Percentiles rank a stretch among this genome's conserved stretches.
phyloP scores from a whole-genome alignment of 495 filamentous ascomycete species.

The Hypomontagnella monticulosa region DNA sequence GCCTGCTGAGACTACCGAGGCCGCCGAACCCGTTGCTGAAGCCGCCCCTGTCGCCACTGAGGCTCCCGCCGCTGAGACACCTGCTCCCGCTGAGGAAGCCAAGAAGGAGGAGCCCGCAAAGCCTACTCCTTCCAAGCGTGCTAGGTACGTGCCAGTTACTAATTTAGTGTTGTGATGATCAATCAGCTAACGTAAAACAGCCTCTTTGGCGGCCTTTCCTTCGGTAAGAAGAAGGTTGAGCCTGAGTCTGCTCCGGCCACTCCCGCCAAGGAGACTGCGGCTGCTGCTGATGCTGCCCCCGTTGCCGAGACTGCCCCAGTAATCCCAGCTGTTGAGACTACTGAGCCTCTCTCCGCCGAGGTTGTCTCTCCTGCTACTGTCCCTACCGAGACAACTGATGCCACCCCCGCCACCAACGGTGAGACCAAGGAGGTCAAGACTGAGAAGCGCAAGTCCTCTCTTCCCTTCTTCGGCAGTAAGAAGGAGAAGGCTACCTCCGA shows the following conservation, averaged over 20 bases:
- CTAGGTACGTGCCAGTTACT: slow-evolving; percentile 46
- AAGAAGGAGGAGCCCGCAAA: slow-evolving; percentile 49
- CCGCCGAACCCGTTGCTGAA: slow-evolving; percentile 42
- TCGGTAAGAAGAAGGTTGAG: slow-evolving; percentile 62
- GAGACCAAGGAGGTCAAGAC: slow-evolving; percentile 63
- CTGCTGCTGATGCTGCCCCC: slow-evolving; percentile 52
- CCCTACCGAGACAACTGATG: slow-evolving; percentile 55
- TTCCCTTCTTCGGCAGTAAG: slow-evolving; percentile 65
- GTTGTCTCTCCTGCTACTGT: slow-evolving; percentile 57
- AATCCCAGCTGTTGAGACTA: slow-evolving; percentile 66
- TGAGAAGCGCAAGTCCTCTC: slow-evolving; percentile 67
- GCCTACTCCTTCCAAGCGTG: slow-evolving; percentile 54
- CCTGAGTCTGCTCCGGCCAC: slow-evolving; percentile 48
- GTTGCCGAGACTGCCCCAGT: slow-evolving; percentile 65
- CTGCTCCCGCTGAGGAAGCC: slow-evolving; percentile 47
- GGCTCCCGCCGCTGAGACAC: slow-evolving; percentile 44
- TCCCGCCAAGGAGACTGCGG: slow-evolving; percentile 46
- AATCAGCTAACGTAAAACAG: slow-evolving; percentile 47
- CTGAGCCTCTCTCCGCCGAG: slow-evolving; percentile 60
- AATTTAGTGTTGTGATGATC: not conserved
- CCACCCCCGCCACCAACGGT: slow-evolving; percentile 56
- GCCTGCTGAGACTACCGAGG: slow-evolving; percentile 44
- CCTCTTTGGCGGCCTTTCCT: slow-evolving; percentile 63
- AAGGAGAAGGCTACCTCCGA: slow-evolving; percentile 59
- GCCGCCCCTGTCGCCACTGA: slow-evolving; percentile 41